Evolutionary conservation across 768 basidiomycete species (phyloP).

Genomic region (Sutorius australiensis): DNA sequence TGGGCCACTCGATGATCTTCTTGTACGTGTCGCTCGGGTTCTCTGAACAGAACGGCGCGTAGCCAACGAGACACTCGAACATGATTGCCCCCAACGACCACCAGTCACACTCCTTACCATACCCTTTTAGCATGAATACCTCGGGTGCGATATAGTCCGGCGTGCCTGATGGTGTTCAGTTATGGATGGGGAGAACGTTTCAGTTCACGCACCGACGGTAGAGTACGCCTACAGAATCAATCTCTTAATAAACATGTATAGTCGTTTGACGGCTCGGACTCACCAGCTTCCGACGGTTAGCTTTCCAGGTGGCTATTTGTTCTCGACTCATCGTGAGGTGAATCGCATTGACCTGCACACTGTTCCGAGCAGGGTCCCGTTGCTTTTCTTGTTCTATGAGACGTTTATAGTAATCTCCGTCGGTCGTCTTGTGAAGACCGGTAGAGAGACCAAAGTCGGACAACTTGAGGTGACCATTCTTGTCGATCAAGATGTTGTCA

Average conservation of each 20-base stretch:
- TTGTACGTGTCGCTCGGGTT: constrained; percentile 97
- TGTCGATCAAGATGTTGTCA: constrained; percentile 98
- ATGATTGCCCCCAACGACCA: constrained; percentile 99
- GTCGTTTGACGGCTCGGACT: constrained; percentile 15
- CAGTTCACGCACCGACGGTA: constrained; percentile 52
- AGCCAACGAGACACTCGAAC: constrained; percentile 98
- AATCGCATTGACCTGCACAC: constrained; percentile 96
- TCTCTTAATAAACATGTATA: constrained; percentile 2
- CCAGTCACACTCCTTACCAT: constrained; percentile 99
- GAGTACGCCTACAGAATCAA: constrained; percentile 75
- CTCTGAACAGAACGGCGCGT: constrained; percentile 96
- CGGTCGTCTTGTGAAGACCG: constrained; percentile 94
- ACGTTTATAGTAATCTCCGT: constrained; percentile 90
- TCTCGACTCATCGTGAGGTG: constrained; percentile 96
- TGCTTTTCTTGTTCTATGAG: constrained; percentile 75
- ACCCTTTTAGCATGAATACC: constrained; percentile 95
- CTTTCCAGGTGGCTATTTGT: constrained; percentile 98
- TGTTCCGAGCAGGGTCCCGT: constrained; percentile 74
- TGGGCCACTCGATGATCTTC: constrained; percentile 96
- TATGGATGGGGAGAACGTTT: not conserved
- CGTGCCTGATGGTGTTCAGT: constrained; percentile 23
- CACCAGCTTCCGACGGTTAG: constrained; percentile 92
- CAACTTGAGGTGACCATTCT: constrained; percentile 92
- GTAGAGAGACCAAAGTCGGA: constrained; percentile 99
- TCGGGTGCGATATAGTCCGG: constrained; percentile 85